A percentile compares a stretch with the other conserved stretches of the same genome.
Conservation (phyloP, 148 eudicot genomes). For the Rhododendron griersonianum region DNA sequence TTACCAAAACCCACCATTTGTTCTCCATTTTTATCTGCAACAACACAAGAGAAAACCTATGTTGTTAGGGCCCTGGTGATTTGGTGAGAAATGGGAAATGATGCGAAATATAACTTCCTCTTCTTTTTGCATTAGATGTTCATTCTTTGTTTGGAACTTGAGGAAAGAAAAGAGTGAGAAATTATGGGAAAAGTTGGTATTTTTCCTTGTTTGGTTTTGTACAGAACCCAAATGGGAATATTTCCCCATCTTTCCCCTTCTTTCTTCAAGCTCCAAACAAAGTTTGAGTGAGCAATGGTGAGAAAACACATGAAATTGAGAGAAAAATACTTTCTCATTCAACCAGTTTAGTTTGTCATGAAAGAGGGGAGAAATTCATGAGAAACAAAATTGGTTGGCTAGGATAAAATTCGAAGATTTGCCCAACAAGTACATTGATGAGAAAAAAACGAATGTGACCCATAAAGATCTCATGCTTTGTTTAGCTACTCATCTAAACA, state of each 20-base stretch:
- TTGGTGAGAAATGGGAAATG: background rate
- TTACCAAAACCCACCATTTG: background rate
- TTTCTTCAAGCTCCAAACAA: background rate
- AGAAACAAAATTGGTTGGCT: background rate
- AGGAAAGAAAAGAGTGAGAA: background rate
- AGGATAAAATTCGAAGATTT: background rate
- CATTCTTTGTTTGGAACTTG: background rate
- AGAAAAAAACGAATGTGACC: background rate
- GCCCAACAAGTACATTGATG: background rate
- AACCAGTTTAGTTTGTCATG: background rate
- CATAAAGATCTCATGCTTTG: background rate
- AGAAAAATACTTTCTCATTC: background rate
- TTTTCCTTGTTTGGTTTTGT: background rate
- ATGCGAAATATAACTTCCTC: background rate
- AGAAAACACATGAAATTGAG: background rate
- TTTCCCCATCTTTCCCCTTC: background rate
- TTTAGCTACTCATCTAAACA: background rate
- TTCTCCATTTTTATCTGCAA: conserved; percentile 11
- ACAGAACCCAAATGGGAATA: background rate
- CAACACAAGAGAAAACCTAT: background rate
- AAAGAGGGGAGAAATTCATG: background rate
- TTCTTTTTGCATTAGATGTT: background rate
- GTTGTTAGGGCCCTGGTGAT: background rate
- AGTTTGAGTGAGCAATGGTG: background rate
- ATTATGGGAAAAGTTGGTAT: background rate